Evolutionary conservation across 805 yeast genomes (phyloP), one percentile per base, ranked within the genome.

Genomic region (Kuraishia hungarica): DNA sequence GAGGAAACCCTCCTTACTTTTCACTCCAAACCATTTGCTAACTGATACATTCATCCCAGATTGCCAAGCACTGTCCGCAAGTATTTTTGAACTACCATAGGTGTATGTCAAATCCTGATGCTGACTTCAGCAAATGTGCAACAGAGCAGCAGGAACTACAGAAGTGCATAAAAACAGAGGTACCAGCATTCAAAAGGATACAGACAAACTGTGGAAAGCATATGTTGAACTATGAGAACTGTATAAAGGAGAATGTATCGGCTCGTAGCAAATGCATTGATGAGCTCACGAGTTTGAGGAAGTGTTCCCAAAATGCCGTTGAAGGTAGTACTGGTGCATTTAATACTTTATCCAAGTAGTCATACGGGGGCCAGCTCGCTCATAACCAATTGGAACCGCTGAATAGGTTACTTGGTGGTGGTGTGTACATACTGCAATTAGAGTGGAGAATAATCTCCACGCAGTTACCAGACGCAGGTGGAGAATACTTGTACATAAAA

Each of bases 61-160:
- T 87, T 56, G 91, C 96, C 15, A 78, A 81, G 54, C 73, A 77
- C 63, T 89, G 96, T 66, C 94, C 96, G 0, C 82, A 80, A 57
- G 79, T 83, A 63, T 88, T 89, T 60, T 70, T 88, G 55, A 80
- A 77, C 26, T 89, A 85, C 67, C 93, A 89, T 67, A 82, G 81
- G 62, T 89, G 96, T 64, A 78, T 89, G 67, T 71, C 82, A 39
- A 74, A 72, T 28, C 84, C 84, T 47, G 77, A 76, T 54, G 82
- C 81, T 13, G 73, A 74, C 58, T 76, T 78, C 23, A 62, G 68
- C 20, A 71, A 73, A 56, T 89, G 96, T 64, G 66, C 70, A 0
- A 66, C 65, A 47, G 79, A 83, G 59, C 96, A 87, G 67, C 67
- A 69, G 48, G 75, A 74, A 20, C 73, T 89, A 43, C 78, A 89